Evolutionary conservation across 805 yeast species (phyloP).

Genomic region (Cyberlindnera lachancei): DNA sequence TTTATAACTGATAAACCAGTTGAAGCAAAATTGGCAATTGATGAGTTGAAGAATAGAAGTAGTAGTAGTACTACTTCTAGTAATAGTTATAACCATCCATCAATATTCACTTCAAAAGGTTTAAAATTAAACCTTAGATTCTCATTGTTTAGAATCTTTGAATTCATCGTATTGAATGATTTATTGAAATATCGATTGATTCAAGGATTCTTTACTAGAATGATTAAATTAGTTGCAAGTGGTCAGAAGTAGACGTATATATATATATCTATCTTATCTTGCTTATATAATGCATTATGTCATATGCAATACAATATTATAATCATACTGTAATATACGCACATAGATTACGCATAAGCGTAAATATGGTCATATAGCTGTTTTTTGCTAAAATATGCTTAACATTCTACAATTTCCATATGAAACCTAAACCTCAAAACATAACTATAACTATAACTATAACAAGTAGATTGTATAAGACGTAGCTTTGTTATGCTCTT

Average conservation of each 20-base stretch:
- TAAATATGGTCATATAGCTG: no score
- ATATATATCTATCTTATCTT: no score
- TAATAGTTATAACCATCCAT: conserved; percentile 2
- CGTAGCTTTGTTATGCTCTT: no score
- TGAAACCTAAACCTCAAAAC: no score
- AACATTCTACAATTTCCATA: no score
- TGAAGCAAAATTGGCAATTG: conserved; percentile 9
- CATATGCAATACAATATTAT: no score
- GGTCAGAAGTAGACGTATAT: conserved; percentile 6
- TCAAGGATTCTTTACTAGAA: conserved; percentile 1
- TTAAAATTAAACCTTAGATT: conserved; percentile 3
- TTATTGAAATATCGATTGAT: conserved; percentile 7
- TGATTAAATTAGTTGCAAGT: conserved; percentile 3
- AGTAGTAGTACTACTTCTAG: not conserved
- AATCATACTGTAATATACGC: no score
- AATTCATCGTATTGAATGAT: conserved; percentile 12
- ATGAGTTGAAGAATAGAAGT: conserved; percentile 5
- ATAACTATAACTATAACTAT: no score
- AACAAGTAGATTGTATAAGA: no score
- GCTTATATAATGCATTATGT: no score
- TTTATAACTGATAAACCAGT: conserved; percentile 35
- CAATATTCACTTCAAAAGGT: conserved; percentile 5
- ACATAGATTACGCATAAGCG: no score
- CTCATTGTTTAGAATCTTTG: conserved; percentile 15
- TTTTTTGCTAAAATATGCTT: no score